These are phyloP conservation scores for Rosa chinensis DNA, from an alignment of 306 rosid species.

Conservation along the genomic window DNA sequence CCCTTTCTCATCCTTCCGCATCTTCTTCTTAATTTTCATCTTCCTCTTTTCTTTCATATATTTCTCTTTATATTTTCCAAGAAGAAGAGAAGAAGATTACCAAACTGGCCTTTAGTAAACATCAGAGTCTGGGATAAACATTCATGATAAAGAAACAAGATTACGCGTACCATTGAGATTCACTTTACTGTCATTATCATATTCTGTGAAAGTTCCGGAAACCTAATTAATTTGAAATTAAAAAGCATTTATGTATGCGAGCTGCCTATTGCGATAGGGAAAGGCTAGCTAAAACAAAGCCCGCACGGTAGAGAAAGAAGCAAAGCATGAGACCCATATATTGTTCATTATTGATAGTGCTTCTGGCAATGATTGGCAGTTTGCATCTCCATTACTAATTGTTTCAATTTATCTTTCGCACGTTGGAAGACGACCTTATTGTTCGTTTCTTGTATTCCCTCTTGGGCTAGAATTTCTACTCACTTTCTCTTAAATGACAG, in stretches of 20 bases:
- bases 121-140: neutral
- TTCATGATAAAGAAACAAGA: neutral
- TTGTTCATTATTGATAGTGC: constrained; percentile 1
- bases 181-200: constrained; percentile 16
- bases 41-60: neutral
- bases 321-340: neutral
- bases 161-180: neutral
- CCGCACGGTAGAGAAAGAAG: neutral
- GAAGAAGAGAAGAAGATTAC: neutral
- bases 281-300: neutral
- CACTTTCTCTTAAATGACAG: constrained; percentile 12
- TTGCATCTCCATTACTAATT: neutral
- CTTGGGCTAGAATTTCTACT: constrained; percentile 7
- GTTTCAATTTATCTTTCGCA: neutral
- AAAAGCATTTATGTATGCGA: neutral
- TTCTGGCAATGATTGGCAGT: constrained; percentile 12
- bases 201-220: neutral
- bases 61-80: neutral
- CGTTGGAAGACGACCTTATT: neutral
- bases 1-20: neutral
- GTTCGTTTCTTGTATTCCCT: neutral
- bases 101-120: neutral
- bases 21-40: neutral
- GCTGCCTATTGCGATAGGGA: neutral
- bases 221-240: neutral